Evolutionary conservation across 495 filamentous ascomycete genomes (phyloP).

Genomic region (Pseudomonodictys pantanalensis): DNA sequence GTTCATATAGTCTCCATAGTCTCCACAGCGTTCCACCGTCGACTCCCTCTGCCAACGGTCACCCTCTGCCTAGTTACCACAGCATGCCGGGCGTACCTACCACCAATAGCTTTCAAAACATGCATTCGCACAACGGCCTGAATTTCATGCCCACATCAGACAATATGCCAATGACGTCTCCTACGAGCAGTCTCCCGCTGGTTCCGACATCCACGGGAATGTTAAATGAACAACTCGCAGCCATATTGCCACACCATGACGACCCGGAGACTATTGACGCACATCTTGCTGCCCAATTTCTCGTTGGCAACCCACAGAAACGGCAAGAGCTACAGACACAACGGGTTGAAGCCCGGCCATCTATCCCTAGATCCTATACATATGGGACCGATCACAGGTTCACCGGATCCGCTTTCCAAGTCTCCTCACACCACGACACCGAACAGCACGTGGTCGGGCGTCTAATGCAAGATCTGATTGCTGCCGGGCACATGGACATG

Average conservation of each 20-base stretch:
- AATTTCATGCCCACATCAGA: too few relatives aligned
- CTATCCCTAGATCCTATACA: constrained; percentile 17
- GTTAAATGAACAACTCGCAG: constrained; percentile 23
- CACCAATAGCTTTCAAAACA: too few relatives aligned
- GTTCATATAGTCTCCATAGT: constrained; percentile 18
- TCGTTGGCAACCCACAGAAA: neutral
- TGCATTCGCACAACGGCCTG: too few relatives aligned
- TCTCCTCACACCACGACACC: constrained; percentile 7
- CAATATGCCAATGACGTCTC: constrained; percentile 15
- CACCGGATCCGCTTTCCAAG: constrained; percentile 9
- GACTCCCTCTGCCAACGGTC: neutral
- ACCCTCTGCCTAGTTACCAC: neutral
- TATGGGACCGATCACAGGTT: constrained; percentile 30
- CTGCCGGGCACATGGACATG: constrained; percentile 1
- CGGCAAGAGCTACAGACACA: neutral
- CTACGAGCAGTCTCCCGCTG: too few relatives aligned
- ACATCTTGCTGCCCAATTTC: constrained; percentile 22
- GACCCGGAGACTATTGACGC: constrained; percentile 26
- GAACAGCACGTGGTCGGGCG: constrained; percentile 16
- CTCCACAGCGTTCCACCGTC: constrained; percentile 6
- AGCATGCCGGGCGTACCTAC: constrained; percentile 22
- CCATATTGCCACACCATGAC: constrained; percentile 21
- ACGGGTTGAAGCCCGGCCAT: constrained; percentile 8
- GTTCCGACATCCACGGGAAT: too few relatives aligned
- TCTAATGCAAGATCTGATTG: constrained; percentile 13